A percentile compares a stretch with the other conserved stretches of the same genome.
Evolutionary conservation across 768 basidiomycete genomes (phyloP).

Genomic region (Termitomyces sp.): DNA sequence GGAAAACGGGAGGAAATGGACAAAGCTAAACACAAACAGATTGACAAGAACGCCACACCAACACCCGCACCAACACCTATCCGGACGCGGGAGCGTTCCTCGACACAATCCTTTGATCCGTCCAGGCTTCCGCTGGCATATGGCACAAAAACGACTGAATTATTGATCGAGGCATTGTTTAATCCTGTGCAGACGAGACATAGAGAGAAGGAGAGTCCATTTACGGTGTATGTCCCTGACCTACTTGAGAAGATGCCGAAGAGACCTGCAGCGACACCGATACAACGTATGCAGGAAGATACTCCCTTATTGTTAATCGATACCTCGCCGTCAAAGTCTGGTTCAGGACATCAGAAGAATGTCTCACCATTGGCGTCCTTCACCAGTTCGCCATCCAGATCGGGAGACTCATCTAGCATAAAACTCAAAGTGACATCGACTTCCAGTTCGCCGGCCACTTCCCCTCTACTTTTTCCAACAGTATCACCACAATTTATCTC

Average conservation of each 20-base stretch:
- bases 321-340: constrained; percentile 8
- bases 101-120: constrained; percentile 30
- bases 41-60: constrained; percentile 5
- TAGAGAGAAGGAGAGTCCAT: constrained; percentile 35
- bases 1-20: not conserved
- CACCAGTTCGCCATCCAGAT: not conserved
- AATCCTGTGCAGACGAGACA: constrained; percentile 60
- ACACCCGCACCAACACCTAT: not conserved
- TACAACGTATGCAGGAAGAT: not conserved
- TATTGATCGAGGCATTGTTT: constrained; percentile 76
- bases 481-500: not conserved
- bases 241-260: constrained; percentile 1
- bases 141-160: constrained; percentile 65
- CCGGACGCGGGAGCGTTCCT: constrained; percentile 3
- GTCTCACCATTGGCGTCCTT: not conserved
- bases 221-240: constrained; percentile 35
- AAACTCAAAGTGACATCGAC: not conserved
- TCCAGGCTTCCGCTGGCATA: constrained; percentile 48
- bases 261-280: constrained; percentile 4
- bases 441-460: not conserved
- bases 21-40: constrained; percentile 9
- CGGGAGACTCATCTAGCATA: not conserved
- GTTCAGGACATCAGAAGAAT: not conserved
- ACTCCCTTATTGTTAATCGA: not conserved
- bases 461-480: not conserved